phyloP scores from a whole-genome alignment of 2,329 filamentous ascomycete species.

The Trichophyton schoenleinii region DNA sequence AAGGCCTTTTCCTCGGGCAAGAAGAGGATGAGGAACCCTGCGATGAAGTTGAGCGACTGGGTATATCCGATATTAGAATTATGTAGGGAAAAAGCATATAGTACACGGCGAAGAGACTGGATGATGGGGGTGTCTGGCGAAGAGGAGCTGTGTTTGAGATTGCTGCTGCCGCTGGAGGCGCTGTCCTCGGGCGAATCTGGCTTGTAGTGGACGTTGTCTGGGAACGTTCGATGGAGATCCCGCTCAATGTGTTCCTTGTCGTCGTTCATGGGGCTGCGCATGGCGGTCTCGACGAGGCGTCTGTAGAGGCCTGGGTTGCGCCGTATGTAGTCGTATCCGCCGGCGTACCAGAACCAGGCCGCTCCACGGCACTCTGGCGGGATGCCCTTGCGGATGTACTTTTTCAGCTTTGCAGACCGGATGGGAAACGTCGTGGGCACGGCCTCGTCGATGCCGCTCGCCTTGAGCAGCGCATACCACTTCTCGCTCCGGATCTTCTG shows the following conservation, averaged over 20 bases:
- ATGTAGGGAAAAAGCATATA: conserved; percentile 82
- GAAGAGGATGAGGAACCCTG: conserved; percentile 78
- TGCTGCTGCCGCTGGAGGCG: conserved; percentile 20
- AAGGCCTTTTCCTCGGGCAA: conserved; percentile 86
- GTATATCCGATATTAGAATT: conserved; percentile 90
- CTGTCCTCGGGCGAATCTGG: conserved; percentile 38
- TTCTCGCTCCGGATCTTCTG: conserved; percentile 63
- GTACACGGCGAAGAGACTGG: conserved; percentile 65
- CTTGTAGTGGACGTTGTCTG: conserved; percentile 85
- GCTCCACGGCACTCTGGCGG: conserved; percentile 89
- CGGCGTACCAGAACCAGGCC: conserved; percentile 94
- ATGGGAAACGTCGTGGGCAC: conserved; percentile 66
- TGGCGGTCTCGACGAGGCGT: conserved; percentile 53
- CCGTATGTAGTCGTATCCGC: conserved; percentile 65
- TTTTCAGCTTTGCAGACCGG: conserved; percentile 69
- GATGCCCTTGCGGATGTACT: conserved; percentile 85
- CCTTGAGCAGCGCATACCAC: conserved; percentile 66
- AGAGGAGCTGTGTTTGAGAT: conserved; percentile 21
- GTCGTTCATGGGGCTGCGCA: conserved; percentile 51
- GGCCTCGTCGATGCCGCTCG: conserved; percentile 59
- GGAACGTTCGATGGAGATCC: conserved; percentile 85
- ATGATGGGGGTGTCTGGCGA: conserved; percentile 61
- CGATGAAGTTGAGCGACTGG: conserved; percentile 89
- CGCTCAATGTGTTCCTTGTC: conserved; percentile 87
- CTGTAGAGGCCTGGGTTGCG: conserved; percentile 68